phyloP scores from a whole-genome alignment of 768 basidiomycete species.

The Suillus weaverae region DNA sequence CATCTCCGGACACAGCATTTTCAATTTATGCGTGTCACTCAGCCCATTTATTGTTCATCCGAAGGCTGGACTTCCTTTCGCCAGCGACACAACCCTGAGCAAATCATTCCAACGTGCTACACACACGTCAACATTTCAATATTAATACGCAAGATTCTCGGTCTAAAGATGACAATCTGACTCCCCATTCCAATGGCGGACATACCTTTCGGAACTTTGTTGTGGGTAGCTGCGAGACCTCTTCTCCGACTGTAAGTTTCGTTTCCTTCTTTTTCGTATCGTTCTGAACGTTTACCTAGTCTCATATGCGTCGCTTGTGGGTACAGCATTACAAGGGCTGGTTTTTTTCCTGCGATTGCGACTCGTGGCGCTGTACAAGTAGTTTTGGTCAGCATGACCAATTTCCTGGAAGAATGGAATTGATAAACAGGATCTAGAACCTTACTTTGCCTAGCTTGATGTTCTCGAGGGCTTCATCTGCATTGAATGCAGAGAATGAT shows the following conservation, averaged over 20 bases:
- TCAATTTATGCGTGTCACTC: not conserved
- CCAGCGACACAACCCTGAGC: not conserved
- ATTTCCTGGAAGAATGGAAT: not conserved
- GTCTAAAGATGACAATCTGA: not conserved
- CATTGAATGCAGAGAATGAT: slow-evolving; percentile 56
- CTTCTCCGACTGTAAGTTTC: not conserved
- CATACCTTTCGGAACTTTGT: not conserved
- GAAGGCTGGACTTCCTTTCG: not conserved
- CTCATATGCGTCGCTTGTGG: not conserved
- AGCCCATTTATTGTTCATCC: not conserved
- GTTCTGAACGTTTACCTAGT: not conserved
- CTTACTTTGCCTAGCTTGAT: slow-evolving; percentile 37
- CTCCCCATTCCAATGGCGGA: not conserved
- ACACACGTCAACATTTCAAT: not conserved
- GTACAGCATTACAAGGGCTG: not conserved
- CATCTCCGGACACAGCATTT: not conserved
- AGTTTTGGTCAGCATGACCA: not conserved
- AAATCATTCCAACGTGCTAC: not conserved
- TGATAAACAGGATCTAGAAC: not conserved
- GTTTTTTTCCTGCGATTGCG: not conserved
- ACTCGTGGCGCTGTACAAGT: not conserved
- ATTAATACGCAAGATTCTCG: not conserved
- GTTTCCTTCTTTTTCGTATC: not conserved
- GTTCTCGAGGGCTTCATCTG: slow-evolving; percentile 65
- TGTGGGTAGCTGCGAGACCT: slow-evolving; percentile 1